Conservation (phyloP, 225 moss, liverwort and hornwort genomes). For the Sphagnum tenellum region DNA sequence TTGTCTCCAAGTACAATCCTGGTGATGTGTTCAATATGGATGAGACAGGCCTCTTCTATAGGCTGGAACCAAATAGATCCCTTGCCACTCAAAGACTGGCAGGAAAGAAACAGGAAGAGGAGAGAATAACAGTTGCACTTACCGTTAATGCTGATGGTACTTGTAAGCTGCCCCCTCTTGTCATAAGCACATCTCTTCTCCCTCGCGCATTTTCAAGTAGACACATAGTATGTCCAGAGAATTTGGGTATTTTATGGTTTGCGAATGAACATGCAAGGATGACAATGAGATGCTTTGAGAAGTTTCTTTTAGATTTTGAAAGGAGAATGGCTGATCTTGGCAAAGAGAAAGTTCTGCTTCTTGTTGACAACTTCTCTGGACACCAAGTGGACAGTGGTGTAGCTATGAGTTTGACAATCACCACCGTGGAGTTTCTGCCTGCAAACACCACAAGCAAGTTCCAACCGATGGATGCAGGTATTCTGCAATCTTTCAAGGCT, state of each 20-base stretch:
- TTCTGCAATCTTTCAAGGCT: too few relatives aligned
- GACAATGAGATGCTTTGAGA: conserved; percentile 22
- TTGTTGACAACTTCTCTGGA: conserved; percentile 18
- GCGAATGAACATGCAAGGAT: conserved; percentile 16
- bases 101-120: conserved; percentile 9
- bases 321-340: conserved; percentile 18
- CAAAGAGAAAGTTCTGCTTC: conserved; percentile 23
- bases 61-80: conserved; percentile 20
- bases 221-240: too few relatives aligned
- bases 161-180: conserved; percentile 21
- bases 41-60: conserved; percentile 20
- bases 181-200: conserved; percentile 16
- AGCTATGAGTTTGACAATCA: too few relatives aligned
- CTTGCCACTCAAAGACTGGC: conserved; percentile 14
- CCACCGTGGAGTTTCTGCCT: too few relatives aligned
- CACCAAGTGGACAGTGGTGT: conserved; percentile 10
- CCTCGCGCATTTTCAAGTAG: background rate
- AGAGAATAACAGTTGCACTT: conserved; percentile 20
- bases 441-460: too few relatives aligned
- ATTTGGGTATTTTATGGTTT: conserved; percentile 16
- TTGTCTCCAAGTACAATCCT: conserved; percentile 10
- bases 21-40: conserved; percentile 31
- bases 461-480: too few relatives aligned
- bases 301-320: conserved; percentile 20
- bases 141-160: conserved; percentile 32